Percentiles rank a stretch among this genome's conserved stretches.
phyloP scores from a whole-genome alignment of 108 stramenopile species.

The Poteriospumella lacustris region DNA sequence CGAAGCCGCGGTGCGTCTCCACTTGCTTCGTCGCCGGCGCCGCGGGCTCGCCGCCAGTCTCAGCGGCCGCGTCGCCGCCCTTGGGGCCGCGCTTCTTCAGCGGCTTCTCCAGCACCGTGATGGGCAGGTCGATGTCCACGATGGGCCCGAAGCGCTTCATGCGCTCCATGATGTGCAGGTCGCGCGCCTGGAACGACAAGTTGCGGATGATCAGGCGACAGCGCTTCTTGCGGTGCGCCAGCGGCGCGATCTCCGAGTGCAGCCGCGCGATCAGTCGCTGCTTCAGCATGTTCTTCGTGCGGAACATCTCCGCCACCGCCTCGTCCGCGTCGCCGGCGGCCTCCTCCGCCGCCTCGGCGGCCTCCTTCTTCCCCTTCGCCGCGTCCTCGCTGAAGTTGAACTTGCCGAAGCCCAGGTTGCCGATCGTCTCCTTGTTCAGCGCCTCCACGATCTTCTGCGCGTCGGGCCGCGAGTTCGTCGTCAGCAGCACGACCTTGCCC shows the following conservation, averaged over 20 bases:
- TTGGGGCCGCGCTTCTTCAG: neutral
- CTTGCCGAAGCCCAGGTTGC: neutral
- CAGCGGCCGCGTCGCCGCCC: neutral
- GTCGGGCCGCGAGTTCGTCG: neutral
- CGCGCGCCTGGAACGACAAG: conserved; percentile 44
- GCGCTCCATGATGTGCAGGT: conserved; percentile 29
- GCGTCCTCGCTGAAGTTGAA: neutral
- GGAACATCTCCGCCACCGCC: no score
- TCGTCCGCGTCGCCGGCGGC: neutral
- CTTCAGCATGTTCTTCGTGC: conserved; percentile 28
- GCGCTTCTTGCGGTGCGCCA: conserved; percentile 2
- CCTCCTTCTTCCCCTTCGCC: neutral
- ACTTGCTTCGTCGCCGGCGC: neutral
- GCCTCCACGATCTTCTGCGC: neutral
- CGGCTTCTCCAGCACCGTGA: neutral
- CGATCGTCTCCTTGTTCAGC: neutral
- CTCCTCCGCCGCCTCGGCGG: neutral
- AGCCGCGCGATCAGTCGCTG: conserved; percentile 20
- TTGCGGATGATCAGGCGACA: conserved; percentile 50
- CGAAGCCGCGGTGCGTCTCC: conserved; percentile 70
- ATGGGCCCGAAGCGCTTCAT: neutral
- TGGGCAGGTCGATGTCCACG: neutral
- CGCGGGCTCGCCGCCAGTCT: neutral
- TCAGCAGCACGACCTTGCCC: conserved; percentile 13
- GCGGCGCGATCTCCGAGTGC: neutral